Evolutionary conservation across 2,329 filamentous ascomycete genomes (phyloP).

Genomic region (Zasmidium angulare): DNA sequence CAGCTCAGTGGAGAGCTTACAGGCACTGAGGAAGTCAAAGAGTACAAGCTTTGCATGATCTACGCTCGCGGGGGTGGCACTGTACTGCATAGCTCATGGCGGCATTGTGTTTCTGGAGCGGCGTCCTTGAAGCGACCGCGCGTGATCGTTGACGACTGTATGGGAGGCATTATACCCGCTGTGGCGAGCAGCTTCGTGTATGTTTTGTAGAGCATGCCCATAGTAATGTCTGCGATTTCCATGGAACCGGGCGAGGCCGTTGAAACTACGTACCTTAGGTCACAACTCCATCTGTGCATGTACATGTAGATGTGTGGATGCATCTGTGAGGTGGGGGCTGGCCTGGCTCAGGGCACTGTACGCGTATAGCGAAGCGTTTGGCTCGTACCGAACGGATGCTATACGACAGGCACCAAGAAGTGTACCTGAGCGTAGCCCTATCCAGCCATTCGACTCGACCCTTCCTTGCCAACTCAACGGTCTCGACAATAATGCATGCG

Average conservation of each 20-base stretch:
- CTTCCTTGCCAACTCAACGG: neutral
- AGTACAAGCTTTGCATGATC: conserved; percentile 5
- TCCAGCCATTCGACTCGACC: neutral
- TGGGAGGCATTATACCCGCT: conserved; percentile 6
- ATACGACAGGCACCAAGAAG: neutral
- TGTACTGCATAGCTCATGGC: neutral
- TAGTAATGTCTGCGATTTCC: neutral
- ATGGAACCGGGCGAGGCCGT: no score
- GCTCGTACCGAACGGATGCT: neutral
- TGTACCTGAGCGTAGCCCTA: neutral
- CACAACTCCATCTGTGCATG: no score
- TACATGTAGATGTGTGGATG: no score
- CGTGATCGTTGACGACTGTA: neutral
- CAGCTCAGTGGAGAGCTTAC: conserved; percentile 9
- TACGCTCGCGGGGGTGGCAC: neutral
- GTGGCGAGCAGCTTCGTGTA: neutral
- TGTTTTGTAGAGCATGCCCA: neutral
- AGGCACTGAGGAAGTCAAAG: neutral
- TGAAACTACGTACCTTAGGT: no score
- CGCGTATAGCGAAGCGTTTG: neutral
- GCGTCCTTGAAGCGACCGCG: neutral
- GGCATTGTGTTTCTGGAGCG: neutral
- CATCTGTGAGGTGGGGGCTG: no score
- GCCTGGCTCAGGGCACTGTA: no score
- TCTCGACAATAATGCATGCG: neutral